Conservation (phyloP, 345 rosid genomes). For the Hypericum androsaemum region DNA sequence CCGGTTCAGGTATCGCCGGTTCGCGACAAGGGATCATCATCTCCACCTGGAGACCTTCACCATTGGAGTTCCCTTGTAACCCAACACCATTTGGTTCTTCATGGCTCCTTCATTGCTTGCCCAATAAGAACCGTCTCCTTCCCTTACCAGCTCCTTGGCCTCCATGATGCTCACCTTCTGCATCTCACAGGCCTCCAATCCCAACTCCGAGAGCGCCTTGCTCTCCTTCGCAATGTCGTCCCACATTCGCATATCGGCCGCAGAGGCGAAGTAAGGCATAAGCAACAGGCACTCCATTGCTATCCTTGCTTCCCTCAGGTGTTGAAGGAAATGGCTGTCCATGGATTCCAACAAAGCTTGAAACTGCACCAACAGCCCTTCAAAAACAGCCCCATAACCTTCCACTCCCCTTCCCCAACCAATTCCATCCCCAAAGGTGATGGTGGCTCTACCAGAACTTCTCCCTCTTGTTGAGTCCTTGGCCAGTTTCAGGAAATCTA, state of each 20-base stretch:
- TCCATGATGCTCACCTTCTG: conserved; percentile 16
- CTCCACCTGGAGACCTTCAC: conserved; percentile 31
- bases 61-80: conserved; percentile 24
- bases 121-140: conserved; percentile 24
- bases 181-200: conserved; percentile 20
- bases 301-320: conserved; percentile 33
- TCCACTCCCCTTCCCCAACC: conserved; percentile 14
- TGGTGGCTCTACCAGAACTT: conserved; percentile 9
- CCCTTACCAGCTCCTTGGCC: conserved; percentile 28
- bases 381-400: conserved; percentile 17
- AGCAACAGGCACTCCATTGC: conserved; percentile 33
- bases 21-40: conserved; percentile 51
- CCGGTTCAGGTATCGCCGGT: conserved; percentile 16
- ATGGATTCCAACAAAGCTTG: conserved; percentile 26
- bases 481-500: conserved; percentile 19
- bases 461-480: conserved; percentile 14
- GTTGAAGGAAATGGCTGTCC: conserved; percentile 23
- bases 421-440: conserved; percentile 24
- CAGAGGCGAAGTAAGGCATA: conserved; percentile 20
- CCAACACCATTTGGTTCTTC: conserved; percentile 23
- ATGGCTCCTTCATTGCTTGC: conserved; percentile 14
- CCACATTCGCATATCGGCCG: conserved; percentile 11
- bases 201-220: conserved; percentile 10
- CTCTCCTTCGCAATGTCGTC: conserved; percentile 10
- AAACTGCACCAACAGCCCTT: conserved; percentile 15